These are phyloP conservation scores for Raddia distichophylla DNA, from an alignment of 176 grass and related monocot genomes.

Conservation along the genomic window DNA sequence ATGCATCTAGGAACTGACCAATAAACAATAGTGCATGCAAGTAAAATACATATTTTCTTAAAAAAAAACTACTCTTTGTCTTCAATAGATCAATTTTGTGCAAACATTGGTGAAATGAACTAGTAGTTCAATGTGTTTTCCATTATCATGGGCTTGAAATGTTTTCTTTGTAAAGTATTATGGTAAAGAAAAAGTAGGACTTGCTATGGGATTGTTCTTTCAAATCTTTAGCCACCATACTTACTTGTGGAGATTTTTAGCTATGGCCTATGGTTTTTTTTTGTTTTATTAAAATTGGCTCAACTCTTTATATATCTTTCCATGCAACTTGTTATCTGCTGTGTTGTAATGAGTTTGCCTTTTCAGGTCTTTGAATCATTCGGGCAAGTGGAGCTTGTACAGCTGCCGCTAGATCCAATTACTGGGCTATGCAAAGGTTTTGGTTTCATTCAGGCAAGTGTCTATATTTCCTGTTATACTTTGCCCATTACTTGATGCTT, in stretches of 20 bases:
- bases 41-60: background rate
- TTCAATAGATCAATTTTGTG: constrained; percentile 2
- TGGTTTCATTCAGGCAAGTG: constrained; percentile 88
- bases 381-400: constrained; percentile 94
- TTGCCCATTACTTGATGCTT: background rate
- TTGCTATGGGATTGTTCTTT: background rate
- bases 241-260: background rate
- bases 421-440: constrained; percentile 97
- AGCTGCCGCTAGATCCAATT: constrained; percentile 81
- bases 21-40: background rate
- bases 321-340: background rate
- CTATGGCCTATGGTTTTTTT: background rate
- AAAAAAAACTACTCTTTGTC: background rate
- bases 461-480: background rate
- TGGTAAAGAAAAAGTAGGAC: background rate
- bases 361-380: constrained; percentile 97
- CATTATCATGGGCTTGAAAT: background rate
- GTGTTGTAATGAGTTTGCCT: constrained; percentile 15
- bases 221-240: background rate
- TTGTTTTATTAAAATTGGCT: background rate
- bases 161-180: background rate
- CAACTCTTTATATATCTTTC: background rate
- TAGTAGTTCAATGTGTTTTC: background rate
- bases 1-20: background rate
- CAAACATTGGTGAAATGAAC: constrained; percentile 2